Evolutionary conservation across 495 filamentous ascomycete genomes (phyloP).

Genomic region (Alectoria sarmentosa): DNA sequence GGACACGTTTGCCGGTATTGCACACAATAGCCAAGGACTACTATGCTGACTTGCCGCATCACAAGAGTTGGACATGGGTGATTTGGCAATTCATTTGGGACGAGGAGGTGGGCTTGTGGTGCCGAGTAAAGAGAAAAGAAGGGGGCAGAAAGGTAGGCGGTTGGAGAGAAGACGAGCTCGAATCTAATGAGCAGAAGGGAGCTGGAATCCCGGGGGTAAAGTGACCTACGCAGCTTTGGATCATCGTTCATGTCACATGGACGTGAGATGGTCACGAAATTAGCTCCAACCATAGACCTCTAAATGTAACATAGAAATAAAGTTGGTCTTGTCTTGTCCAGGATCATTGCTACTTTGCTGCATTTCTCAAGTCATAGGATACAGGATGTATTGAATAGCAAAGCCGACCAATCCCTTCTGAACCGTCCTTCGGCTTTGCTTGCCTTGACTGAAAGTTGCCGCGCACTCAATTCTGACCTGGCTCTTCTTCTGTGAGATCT

Average conservation of each 20-base stretch:
- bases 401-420: background rate
- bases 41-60: conserved; percentile 79
- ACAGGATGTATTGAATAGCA: background rate
- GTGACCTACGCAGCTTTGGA: background rate
- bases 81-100: conserved; percentile 95
- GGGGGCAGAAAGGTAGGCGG: conserved; percentile 64
- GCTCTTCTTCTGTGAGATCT: background rate
- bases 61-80: conserved; percentile 85
- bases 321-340: background rate
- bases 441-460: background rate
- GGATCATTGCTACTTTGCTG: background rate
- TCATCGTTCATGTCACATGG: background rate
- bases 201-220: background rate
- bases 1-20: conserved; percentile 72
- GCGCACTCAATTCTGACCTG: background rate
- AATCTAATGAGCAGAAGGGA: conserved; percentile 27
- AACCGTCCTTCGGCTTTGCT: background rate
- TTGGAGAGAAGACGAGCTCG: conserved; percentile 50
- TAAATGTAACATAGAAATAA: background rate
- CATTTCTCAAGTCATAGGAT: background rate
- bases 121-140: conserved; percentile 84
- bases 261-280: background rate
- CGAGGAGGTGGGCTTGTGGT: conserved; percentile 77
- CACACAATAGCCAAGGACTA: conserved; percentile 84
- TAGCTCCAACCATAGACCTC: background rate